A percentile compares a stretch with the other conserved stretches of the same genome.
Evolutionary conservation across 257 asterid genomes (phyloP).

Genomic region (Nicotiana noctiflora): DNA sequence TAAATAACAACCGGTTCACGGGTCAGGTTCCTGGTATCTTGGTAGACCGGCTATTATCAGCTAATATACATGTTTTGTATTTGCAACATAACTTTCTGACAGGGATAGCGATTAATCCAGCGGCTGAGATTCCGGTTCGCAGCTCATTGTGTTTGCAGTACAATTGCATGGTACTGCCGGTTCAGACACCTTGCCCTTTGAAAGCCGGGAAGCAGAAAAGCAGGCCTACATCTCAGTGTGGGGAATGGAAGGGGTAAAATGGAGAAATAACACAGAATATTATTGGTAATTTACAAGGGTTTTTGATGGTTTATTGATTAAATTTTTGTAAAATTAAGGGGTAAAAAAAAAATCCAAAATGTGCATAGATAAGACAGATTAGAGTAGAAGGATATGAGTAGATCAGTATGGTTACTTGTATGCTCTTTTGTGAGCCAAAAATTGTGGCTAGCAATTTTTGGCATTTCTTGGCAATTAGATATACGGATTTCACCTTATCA

Average conservation of each 20-base stretch:
- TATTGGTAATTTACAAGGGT: not conserved
- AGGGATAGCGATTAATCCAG: conserved; percentile 75
- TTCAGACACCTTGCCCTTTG: conserved; percentile 74
- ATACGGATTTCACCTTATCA: not conserved
- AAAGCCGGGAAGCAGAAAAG: conserved; percentile 81
- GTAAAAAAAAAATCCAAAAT: not conserved
- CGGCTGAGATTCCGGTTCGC: conserved; percentile 68
- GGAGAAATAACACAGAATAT: conserved; percentile 15
- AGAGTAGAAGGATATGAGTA: not conserved
- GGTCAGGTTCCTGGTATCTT: conserved; percentile 67
- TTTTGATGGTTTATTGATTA: conserved; percentile 14
- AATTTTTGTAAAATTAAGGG: conserved; percentile 14
- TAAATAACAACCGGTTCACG: conserved; percentile 82
- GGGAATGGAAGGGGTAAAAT: conserved; percentile 54
- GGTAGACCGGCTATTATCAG: conserved; percentile 66
- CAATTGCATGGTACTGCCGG: conserved; percentile 84
- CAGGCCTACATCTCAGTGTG: conserved; percentile 80
- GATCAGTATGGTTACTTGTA: not conserved
- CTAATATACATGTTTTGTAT: conserved; percentile 48
- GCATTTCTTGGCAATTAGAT: not conserved
- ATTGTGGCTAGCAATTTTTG: not conserved
- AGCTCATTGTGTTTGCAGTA: conserved; percentile 84
- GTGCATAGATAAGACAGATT: conserved; percentile 13
- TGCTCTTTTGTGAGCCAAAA: not conserved
- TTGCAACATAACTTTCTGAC: conserved; percentile 84